Conservation (phyloP, 139 green algal genomes). For the Haematococcus lacustris region DNA sequence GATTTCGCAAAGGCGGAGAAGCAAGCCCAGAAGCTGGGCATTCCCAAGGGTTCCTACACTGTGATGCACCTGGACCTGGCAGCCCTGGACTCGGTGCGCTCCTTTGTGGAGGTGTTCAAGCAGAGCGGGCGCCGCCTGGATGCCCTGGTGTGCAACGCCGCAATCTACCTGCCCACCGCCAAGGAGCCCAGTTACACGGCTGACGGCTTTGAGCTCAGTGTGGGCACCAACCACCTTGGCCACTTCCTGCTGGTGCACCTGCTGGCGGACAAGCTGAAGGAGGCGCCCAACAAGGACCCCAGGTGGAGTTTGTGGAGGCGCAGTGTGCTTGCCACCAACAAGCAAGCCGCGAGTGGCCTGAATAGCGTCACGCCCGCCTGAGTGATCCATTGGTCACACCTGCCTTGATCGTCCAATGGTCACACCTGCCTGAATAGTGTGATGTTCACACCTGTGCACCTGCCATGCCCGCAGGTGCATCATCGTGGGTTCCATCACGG, state of each 20-base stretch:
- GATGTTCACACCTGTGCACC: no score
- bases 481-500: conserved; percentile 73
- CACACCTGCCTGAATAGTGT: no score
- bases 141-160: conserved; percentile 86
- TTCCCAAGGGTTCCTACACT: conserved; percentile 56
- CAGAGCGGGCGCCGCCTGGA: conserved; percentile 60
- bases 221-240: conserved; percentile 84
- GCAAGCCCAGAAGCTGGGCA: conserved; percentile 43
- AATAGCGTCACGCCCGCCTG: no score
- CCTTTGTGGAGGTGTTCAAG: conserved; percentile 75
- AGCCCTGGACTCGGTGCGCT: conserved; percentile 66
- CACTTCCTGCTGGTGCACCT: conserved; percentile 89
- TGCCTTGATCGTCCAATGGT: no score
- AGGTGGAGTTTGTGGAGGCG: no score
- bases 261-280: conserved; percentile 76
- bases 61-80: conserved; percentile 81
- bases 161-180: conserved; percentile 83
- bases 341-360: no score
- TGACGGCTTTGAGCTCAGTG: conserved; percentile 82
- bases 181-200: conserved; percentile 75
- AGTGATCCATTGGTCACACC: no score
- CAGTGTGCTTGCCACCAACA: no score
- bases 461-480: conserved; percentile 11
- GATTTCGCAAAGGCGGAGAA: conserved; percentile 69
- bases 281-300: conserved; percentile 46